phyloP scores from a whole-genome alignment of 169 alveolate species.

The Perkinsus olseni region DNA sequence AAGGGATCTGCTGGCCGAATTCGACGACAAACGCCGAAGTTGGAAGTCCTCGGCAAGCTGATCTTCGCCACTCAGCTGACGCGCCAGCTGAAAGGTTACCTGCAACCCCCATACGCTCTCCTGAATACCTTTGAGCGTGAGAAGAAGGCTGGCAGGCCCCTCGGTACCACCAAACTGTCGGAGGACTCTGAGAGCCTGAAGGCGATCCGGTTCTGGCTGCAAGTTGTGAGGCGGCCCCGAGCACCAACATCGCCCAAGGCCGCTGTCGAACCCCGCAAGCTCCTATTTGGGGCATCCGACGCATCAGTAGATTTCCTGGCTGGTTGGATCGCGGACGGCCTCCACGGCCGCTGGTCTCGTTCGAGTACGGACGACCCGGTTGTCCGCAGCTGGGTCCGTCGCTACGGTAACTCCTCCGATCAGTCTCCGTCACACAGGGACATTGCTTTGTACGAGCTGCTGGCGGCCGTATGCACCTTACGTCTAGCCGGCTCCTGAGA shows the following conservation, averaged over 20 bases:
- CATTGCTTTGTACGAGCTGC: not conserved
- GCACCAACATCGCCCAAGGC: not conserved
- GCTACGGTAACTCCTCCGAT: not conserved
- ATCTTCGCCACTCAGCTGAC: no score
- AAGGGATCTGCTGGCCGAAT: no score
- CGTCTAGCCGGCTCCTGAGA: not conserved
- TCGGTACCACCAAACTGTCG: not conserved
- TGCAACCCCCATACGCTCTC: no score
- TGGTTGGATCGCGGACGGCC: not conserved
- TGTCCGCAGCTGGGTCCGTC: not conserved
- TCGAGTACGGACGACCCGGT: not conserved
- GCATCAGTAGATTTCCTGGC: not conserved
- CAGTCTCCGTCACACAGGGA: not conserved
- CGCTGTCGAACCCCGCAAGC: not conserved
- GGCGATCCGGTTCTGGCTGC: not conserved
- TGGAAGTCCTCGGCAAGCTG: no score
- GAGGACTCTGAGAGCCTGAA: not conserved
- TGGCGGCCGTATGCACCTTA: not conserved
- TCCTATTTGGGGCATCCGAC: not conserved
- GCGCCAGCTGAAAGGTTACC: no score
- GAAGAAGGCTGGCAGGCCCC: no score
- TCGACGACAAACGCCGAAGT: no score
- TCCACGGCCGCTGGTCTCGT: not conserved
- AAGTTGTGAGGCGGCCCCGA: not conserved
- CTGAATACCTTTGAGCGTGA: no score